A percentile compares a stretch with the other conserved stretches of the same genome.
These are phyloP conservation scores for thale cress (Arabidopsis thaliana) DNA, from an alignment of 345 rosid genomes.

Conservation along the genomic window DNA sequence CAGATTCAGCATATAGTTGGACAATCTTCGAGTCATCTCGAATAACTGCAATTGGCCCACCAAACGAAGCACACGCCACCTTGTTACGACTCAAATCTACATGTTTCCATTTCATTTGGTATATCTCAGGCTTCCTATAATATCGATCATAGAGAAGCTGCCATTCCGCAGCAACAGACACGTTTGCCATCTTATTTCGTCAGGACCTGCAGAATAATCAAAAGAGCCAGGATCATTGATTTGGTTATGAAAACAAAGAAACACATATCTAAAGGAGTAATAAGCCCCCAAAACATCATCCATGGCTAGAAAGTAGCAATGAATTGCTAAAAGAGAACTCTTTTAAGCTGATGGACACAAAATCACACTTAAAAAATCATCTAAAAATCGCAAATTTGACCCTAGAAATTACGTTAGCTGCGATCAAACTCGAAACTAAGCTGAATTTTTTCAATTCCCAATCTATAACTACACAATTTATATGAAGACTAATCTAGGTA, in stretches of 20 bases:
- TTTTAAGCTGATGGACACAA: neutral
- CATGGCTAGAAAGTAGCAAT: neutral
- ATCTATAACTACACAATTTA: neutral
- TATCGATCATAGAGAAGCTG: conserved; percentile 82
- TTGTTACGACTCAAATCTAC: conserved; percentile 86
- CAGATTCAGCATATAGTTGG: conserved; percentile 96
- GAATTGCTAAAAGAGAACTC: neutral
- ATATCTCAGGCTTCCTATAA: conserved; percentile 91
- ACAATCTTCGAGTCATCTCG: conserved; percentile 99
- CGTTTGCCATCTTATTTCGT: conserved; percentile 66
- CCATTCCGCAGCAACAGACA: conserved; percentile 98
- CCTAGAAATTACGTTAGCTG: neutral
- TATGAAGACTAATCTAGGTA: neutral
- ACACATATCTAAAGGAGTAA: neutral
- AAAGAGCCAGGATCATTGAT: neutral
- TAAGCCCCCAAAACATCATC: neutral
- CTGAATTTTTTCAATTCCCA: neutral
- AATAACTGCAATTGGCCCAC: conserved; percentile 93
- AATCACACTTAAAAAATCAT: neutral
- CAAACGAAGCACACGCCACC: conserved; percentile 92
- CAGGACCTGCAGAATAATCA: conserved; percentile 12
- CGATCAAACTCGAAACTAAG: conserved; percentile 1
- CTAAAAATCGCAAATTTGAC: neutral
- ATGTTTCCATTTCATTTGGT: conserved; percentile 87
- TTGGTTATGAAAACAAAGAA: neutral